Conservation (phyloP, 129 eudicot species). For the carrot (Daucus carota) region DNA sequence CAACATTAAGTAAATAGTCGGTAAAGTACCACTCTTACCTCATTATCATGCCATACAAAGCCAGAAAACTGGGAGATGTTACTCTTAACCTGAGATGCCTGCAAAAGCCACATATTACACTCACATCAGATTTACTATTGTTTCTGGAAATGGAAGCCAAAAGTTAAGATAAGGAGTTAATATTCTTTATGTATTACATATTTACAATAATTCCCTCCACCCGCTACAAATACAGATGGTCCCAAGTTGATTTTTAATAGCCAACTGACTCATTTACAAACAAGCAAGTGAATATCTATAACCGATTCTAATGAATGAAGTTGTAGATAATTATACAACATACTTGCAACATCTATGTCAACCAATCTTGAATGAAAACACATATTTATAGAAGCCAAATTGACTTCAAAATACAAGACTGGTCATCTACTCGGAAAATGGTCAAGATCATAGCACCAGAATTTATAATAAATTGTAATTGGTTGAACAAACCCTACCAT, state of each 20-base stretch:
- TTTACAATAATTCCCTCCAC: not conserved
- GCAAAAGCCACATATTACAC: slow-evolving; percentile 21
- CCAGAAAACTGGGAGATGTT: slow-evolving; percentile 87
- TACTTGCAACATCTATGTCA: not conserved
- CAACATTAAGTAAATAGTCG: not conserved
- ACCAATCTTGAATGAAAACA: not conserved
- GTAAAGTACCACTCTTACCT: slow-evolving; percentile 32
- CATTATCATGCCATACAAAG: slow-evolving; percentile 79
- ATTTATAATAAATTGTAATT: too few species aligned
- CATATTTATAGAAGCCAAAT: not conserved
- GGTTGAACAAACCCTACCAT: not conserved
- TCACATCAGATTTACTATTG: not conserved
- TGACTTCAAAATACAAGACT: not conserved
- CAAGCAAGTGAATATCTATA: not conserved
- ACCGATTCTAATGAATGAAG: not conserved
- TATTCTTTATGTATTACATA: not conserved
- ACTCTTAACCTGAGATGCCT: slow-evolving; percentile 72
- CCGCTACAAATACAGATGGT: not conserved
- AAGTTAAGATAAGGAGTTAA: not conserved
- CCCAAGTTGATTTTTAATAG: not conserved
- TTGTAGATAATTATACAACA: not conserved
- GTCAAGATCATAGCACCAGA: not conserved
- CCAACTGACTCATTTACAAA: not conserved
- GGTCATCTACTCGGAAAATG: not conserved
- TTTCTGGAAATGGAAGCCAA: not conserved